phyloP scores from a whole-genome alignment of 73 alveolate genomes.

The Tetrahymena thermophila region DNA sequence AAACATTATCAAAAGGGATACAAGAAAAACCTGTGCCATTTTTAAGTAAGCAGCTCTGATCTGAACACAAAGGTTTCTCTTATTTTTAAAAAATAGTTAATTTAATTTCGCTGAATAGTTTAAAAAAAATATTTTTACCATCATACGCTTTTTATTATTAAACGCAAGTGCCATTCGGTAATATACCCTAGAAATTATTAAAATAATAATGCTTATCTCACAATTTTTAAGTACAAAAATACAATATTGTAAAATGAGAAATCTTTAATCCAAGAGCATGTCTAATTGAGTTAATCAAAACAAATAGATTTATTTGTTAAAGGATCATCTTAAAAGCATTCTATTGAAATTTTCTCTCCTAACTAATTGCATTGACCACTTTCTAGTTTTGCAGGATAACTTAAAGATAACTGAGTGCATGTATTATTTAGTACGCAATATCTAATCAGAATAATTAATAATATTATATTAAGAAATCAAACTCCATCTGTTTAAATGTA shows the following conservation, averaged over 20 bases:
- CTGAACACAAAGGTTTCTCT: neutral
- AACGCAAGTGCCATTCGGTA: neutral
- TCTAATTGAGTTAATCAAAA: neutral
- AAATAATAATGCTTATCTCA: no score
- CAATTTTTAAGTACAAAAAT: no score
- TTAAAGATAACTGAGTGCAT: neutral
- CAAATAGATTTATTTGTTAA: neutral
- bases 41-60: neutral
- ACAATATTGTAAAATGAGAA: neutral
- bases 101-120: no score
- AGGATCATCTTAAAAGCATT: neutral
- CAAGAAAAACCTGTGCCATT: neutral
- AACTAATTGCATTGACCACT: neutral
- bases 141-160: no score
- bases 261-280: neutral
- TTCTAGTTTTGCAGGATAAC: neutral
- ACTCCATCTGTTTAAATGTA: no score
- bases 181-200: neutral
- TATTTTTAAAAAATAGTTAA: no score
- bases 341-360: neutral
- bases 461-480: neutral
- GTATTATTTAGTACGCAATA: neutral
- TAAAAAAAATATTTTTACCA: neutral
- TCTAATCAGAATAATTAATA: neutral
- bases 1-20: neutral